Evolutionary conservation across 331 rosid genomes (phyloP).

Genomic region (Acacia pycnantha): DNA sequence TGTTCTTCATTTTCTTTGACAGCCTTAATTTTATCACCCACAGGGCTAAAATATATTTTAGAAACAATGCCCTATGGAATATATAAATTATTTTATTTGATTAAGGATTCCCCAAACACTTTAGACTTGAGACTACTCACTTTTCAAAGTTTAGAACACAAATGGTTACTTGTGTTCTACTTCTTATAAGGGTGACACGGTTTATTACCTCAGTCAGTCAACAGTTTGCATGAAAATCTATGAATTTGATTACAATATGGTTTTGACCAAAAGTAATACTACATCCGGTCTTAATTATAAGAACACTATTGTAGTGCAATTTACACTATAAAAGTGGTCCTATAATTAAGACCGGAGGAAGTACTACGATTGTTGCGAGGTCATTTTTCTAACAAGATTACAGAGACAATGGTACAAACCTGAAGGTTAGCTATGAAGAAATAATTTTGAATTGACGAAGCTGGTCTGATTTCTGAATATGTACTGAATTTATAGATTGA

Average conservation of each 20-base stretch:
- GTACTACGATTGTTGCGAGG: too few species aligned
- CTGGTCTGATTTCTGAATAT: background rate
- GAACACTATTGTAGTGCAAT: too few species aligned
- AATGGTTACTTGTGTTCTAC: too few species aligned
- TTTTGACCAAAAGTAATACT: background rate
- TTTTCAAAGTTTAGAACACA: too few species aligned
- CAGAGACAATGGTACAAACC: background rate
- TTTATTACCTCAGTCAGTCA: too few species aligned
- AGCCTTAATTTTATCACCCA: background rate
- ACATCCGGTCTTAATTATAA: too few species aligned
- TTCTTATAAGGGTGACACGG: accelerated
- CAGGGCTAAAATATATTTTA: background rate
- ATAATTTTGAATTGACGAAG: background rate
- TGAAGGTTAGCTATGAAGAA: background rate
- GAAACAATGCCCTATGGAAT: background rate
- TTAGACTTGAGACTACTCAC: too few species aligned
- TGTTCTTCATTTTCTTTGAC: background rate
- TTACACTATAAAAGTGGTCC: too few species aligned
- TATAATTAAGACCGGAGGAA: too few species aligned
- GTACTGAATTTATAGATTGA: background rate
- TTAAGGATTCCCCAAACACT: too few species aligned
- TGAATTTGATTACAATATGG: background rate
- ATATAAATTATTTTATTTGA: too few species aligned
- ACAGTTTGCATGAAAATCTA: too few species aligned
- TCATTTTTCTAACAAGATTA: background rate